These are phyloP conservation scores for Dunaliella primolecta DNA, from an alignment of 139 green algal species.

Conservation along the genomic window DNA sequence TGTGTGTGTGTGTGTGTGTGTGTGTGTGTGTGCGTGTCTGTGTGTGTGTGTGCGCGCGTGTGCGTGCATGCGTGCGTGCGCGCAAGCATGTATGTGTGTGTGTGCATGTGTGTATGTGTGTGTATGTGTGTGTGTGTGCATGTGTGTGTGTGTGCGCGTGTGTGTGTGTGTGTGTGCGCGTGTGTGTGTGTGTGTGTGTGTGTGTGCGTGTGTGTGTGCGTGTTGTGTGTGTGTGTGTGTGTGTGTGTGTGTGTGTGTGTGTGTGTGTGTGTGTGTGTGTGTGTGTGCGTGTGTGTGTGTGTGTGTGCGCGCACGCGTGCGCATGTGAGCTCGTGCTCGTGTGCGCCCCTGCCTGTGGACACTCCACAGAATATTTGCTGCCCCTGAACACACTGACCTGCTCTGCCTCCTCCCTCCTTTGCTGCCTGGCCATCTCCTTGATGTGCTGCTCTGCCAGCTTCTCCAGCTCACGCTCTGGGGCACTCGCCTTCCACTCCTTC, in stretches of 20 bases:
- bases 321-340: neutral
- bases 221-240: too few species aligned
- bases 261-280: slow-evolving; percentile 30
- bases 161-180: neutral
- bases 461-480: slow-evolving; percentile 79
- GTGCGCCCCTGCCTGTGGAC: too few species aligned
- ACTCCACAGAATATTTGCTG: too few species aligned
- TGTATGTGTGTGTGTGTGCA: neutral
- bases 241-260: slow-evolving; percentile 27
- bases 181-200: neutral
- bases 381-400: slow-evolving; percentile 3
- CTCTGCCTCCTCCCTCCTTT: slow-evolving; percentile 40
- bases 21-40: neutral
- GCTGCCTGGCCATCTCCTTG: slow-evolving; percentile 59
- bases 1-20: neutral
- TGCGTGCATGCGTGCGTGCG: neutral
- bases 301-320: slow-evolving; percentile 16
- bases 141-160: neutral
- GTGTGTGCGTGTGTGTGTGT: slow-evolving; percentile 50
- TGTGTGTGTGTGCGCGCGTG: neutral
- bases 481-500: slow-evolving; percentile 70
- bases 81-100: neutral
- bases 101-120: neutral
- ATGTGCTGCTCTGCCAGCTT: slow-evolving; percentile 71
- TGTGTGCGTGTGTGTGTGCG: too few species aligned